A percentile compares a stretch with the other conserved stretches of the same genome.
These are phyloP conservation scores for Didymella arachidicola DNA, from an alignment of 2,329 filamentous ascomycete genomes.

Conservation along the genomic window DNA sequence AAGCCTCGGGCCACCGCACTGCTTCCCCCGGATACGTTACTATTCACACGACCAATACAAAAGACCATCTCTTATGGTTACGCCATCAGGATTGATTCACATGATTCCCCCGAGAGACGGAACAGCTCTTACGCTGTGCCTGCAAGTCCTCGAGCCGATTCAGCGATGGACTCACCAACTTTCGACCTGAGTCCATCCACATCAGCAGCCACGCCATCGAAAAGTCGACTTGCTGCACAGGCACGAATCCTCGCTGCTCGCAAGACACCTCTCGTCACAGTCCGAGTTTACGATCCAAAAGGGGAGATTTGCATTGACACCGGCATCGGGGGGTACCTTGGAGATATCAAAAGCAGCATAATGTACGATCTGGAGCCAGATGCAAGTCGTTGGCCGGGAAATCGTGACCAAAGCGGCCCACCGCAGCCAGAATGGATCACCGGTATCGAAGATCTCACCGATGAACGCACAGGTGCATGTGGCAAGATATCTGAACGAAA, in stretches of 20 bases:
- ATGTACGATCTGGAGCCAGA: conserved; percentile 68
- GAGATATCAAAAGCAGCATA: conserved; percentile 66
- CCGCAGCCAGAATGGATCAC: conserved; percentile 35
- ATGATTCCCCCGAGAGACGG: not conserved
- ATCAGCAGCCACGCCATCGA: conserved; percentile 53
- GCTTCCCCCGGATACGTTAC: conserved; percentile 50
- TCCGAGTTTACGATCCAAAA: conserved; percentile 62
- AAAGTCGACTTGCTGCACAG: conserved; percentile 72
- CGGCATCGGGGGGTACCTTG: conserved; percentile 68
- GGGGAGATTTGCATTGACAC: conserved; percentile 62
- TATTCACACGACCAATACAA: conserved; percentile 21
- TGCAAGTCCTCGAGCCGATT: conserved; percentile 31
- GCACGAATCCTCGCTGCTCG: conserved; percentile 67
- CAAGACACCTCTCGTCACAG: conserved; percentile 62
- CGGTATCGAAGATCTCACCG: conserved; percentile 36
- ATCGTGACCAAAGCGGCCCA: conserved; percentile 21
- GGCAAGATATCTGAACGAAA: conserved; percentile 8
- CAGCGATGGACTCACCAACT: conserved; percentile 26
- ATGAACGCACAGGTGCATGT: conserved; percentile 16
- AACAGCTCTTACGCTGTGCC: conserved; percentile 4
- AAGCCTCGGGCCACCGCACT: conserved; percentile 66
- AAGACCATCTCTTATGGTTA: conserved; percentile 3
- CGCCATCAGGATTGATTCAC: conserved; percentile 5
- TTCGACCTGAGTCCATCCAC: conserved; percentile 12
- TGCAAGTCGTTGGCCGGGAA: conserved; percentile 17